phyloP scores from a whole-genome alignment of 148 eudicot species.

The Amaranthus palmeri region DNA sequence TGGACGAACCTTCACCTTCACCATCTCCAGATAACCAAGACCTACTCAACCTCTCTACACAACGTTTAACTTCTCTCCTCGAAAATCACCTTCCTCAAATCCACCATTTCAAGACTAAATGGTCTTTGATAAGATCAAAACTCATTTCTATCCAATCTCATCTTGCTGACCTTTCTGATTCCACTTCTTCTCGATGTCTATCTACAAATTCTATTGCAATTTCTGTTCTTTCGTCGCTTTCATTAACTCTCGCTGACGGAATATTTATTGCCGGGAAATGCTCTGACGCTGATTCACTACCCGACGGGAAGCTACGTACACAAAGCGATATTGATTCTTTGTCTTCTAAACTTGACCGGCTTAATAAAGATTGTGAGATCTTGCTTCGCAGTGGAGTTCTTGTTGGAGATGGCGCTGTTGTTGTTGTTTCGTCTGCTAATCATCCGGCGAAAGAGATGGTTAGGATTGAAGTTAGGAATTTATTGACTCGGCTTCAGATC shows the following conservation, averaged over 20 bases:
- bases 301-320: constrained; percentile 64
- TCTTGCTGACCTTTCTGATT: constrained; percentile 40
- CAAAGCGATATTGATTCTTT: constrained; percentile 69
- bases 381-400: constrained; percentile 41
- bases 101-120: constrained; percentile 53
- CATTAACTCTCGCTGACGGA: constrained; percentile 41
- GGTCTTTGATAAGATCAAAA: constrained; percentile 59
- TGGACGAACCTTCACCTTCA: constrained; percentile 35
- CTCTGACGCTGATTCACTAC: constrained; percentile 25
- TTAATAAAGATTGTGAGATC: constrained; percentile 46
- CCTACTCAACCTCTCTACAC: constrained; percentile 14
- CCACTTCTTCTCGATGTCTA: background rate
- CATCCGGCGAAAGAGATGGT: constrained; percentile 33
- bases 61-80: constrained; percentile 34
- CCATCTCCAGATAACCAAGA: constrained; percentile 12
- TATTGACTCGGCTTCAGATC: constrained; percentile 73
- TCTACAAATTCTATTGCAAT: constrained; percentile 33
- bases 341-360: constrained; percentile 43
- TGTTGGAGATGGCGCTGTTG: constrained; percentile 12
- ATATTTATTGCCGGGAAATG: constrained; percentile 45
- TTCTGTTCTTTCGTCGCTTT: constrained; percentile 44
- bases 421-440: background rate
- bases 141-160: constrained; percentile 42
- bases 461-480: constrained; percentile 40
- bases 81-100: constrained; percentile 32